Base-by-base conservation (phyloP, 768 basidiomycete species). In the Hygrocybe punicea region DNA sequence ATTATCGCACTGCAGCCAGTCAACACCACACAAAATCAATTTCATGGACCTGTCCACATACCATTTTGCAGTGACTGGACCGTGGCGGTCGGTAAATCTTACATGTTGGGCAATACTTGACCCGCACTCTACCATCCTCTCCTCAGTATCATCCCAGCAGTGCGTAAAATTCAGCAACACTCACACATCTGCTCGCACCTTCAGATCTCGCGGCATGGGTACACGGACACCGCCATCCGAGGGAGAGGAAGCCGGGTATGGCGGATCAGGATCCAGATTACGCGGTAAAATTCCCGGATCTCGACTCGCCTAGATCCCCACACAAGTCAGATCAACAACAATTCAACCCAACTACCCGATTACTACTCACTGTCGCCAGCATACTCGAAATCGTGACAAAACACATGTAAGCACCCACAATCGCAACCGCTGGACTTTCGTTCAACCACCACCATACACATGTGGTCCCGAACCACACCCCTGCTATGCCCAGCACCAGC, bases 41-140 rank as follows among this genome's bases (percentile, higher is more conserved):
- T 3, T 14, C 21, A 42, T 24, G 17, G 52, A 7, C 29, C 11
- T 33, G n/a, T 36, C 11, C 9, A 70, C 79, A 66, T 63, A 92
- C 93, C 84, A 97, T 83, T 69, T 94, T 92, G 70, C 96, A 99
- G 71, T 99, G 96, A 66, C 91, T 96, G 17, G 93, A 89, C 60
- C 96, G 78, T 4, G 96, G 96, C 6, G 96, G 93, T 17, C 96
- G 85, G 67, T 98, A 99, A 2, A 84, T 93, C 64, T 84, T 83
- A 72, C 96, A 99, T 11, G 94, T 98, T 33, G 87, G 82, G 68
- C 96, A 99, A 64, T 93, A 98, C 72, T 96, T 97, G 55, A 93
- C 88, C 9, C 89, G 85, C 35, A 96, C 90, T 25, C 93, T 95
- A 65, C 59, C 56, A 13, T 19, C 39, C 46, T 51, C 21, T 58